These are phyloP conservation scores for Beauveria australis DNA, from an alignment of 2,329 filamentous ascomycete species.

Conservation along the genomic window DNA sequence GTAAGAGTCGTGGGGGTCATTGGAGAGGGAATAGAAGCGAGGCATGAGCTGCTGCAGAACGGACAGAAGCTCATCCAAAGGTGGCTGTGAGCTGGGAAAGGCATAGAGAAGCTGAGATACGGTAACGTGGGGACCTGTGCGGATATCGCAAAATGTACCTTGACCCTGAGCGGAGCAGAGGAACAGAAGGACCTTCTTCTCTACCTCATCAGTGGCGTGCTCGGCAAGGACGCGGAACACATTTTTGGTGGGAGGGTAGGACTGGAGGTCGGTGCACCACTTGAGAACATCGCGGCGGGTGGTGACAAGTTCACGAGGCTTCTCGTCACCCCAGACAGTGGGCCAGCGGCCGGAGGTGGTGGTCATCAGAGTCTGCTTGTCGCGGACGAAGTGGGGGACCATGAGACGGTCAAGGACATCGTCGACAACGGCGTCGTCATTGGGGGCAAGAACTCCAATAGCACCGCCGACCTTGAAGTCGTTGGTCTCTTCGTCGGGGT, in stretches of 20 bases:
- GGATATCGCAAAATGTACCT: conserved; percentile 85
- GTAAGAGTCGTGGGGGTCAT: conserved; percentile 77
- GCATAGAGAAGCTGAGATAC: conserved; percentile 79
- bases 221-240: conserved; percentile 81
- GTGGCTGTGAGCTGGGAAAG: conserved; percentile 86
- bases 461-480: conserved; percentile 97
- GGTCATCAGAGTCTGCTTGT: conserved; percentile 72
- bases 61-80: conserved; percentile 72
- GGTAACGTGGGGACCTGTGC: conserved; percentile 80
- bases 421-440: conserved; percentile 68
- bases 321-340: conserved; percentile 93
- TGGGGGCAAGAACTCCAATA: conserved; percentile 87
- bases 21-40: conserved; percentile 95
- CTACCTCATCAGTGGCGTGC: conserved; percentile 67
- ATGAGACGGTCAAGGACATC: conserved; percentile 75
- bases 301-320: conserved; percentile 76
- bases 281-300: conserved; percentile 87
- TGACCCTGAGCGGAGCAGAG: conserved; percentile 87
- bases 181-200: conserved; percentile 82
- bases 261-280: conserved; percentile 93
- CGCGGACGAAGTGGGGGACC: conserved; percentile 72
- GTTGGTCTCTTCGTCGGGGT: conserved; percentile 72
- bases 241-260: conserved; percentile 81
- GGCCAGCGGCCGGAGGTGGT: conserved; percentile 85
- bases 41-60: conserved; percentile 87